phyloP scores from a whole-genome alignment of 1,139 yeast genomes.

The Candida sp. region DNA sequence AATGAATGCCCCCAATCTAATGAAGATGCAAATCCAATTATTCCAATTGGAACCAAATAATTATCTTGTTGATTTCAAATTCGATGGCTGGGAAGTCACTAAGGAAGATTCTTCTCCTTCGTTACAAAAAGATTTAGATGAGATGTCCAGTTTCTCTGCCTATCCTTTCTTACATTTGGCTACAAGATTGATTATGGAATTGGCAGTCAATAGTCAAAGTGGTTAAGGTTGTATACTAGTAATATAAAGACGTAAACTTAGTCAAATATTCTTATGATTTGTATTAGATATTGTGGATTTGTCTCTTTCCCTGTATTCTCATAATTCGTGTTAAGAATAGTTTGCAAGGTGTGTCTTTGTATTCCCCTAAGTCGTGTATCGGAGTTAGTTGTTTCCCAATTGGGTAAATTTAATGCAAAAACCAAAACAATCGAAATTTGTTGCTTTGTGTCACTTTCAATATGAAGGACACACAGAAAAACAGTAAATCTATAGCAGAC shows the following conservation, averaged over 20 bases:
- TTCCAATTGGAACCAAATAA: constrained; percentile 96
- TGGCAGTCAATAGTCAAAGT: constrained; percentile 72
- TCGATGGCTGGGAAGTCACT: constrained; percentile 88
- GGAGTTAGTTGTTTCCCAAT: neutral
- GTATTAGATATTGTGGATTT: too few relatives aligned
- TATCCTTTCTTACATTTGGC: constrained; percentile 94
- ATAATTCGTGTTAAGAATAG: too few relatives aligned
- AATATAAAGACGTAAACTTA: neutral
- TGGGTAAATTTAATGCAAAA: neutral
- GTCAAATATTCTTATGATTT: too few relatives aligned
- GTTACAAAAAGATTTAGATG: constrained; percentile 51
- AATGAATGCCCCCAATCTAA: constrained; percentile 36
- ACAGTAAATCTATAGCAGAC: too few relatives aligned
- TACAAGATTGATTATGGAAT: constrained; percentile 90
- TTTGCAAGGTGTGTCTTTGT: too few relatives aligned
- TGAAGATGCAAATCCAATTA: constrained; percentile 97
- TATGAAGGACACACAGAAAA: neutral
- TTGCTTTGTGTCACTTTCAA: neutral
- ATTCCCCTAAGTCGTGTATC: neutral
- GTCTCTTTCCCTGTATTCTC: too few relatives aligned
- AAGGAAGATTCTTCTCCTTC: constrained; percentile 8
- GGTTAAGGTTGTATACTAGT: constrained; percentile 6
- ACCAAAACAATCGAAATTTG: neutral
- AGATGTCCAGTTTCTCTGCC: constrained; percentile 82
- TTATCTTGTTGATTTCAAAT: constrained; percentile 93